Evolutionary conservation across 78 protist genomes (phyloP).

Genomic region (Guillardia theta): DNA sequence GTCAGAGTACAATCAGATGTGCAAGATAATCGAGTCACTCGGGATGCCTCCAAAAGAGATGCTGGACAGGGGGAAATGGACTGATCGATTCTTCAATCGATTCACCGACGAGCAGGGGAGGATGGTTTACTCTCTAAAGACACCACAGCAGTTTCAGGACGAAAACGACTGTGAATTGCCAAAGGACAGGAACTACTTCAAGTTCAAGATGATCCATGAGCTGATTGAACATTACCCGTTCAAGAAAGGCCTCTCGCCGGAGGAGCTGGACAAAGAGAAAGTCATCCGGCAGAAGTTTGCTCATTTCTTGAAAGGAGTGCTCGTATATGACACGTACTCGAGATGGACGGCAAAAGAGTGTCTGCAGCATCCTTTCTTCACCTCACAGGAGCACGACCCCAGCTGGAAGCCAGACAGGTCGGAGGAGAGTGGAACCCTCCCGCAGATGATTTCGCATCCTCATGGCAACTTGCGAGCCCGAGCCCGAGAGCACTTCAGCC

Average conservation of each 20-base stretch:
- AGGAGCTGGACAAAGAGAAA: not conserved
- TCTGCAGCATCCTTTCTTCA: not conserved
- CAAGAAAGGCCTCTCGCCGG: not conserved
- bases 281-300: not conserved
- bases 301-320: not conserved
- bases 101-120: not conserved
- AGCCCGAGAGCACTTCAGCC: not conserved
- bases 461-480: not conserved
- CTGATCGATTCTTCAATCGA: not conserved
- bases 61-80: not conserved
- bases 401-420: too few relatives aligned
- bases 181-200: not conserved
- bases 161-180: not conserved
- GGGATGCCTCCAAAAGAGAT: not conserved
- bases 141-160: not conserved
- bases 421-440: not conserved
- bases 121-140: not conserved
- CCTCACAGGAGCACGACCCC: too few relatives aligned
- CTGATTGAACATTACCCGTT: not conserved
- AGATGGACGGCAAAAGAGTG: not conserved
- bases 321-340: not conserved
- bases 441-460: not conserved
- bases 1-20: slow-evolving; percentile 76
- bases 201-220: not conserved
- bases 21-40: not conserved